Conservation (phyloP, 805 yeast genomes). For the Saccharomycopsis malanga region DNA sequence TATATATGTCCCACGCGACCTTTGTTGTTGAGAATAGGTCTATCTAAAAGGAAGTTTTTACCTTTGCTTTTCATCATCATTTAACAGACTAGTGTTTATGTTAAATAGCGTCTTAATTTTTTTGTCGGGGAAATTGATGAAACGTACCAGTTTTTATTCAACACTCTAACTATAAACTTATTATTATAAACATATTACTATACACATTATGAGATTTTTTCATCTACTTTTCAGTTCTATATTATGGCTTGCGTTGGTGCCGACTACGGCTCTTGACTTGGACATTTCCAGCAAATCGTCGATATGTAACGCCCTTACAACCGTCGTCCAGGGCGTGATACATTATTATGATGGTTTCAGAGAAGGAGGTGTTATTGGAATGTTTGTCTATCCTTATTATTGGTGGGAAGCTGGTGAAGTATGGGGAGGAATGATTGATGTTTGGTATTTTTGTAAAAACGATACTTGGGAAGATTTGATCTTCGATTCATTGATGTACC, state of each 20-base stretch:
- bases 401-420: conserved; percentile 95
- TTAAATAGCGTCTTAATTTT: too few relatives aligned
- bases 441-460: conserved; percentile 59
- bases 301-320: conserved; percentile 47
- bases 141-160: too few relatives aligned
- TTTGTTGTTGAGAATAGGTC: too few relatives aligned
- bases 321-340: conserved; percentile 54
- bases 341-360: conserved; percentile 56
- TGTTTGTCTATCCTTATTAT: conserved; percentile 69
- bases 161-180: too few relatives aligned
- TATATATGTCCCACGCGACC: too few relatives aligned
- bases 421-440: conserved; percentile 51
- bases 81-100: too few relatives aligned
- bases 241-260: not conserved
- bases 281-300: conserved; percentile 38
- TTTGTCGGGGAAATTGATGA: too few relatives aligned
- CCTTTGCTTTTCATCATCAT: too few relatives aligned
- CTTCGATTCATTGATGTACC: conserved; percentile 53
- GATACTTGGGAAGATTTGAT: conserved; percentile 52
- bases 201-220: not conserved
- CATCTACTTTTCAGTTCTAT: not conserved
- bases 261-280: conserved; percentile 25
- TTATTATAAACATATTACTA: too few relatives aligned
- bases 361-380: conserved; percentile 64
- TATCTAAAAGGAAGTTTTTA: too few relatives aligned